Base-by-base conservation (phyloP, 2,329 filamentous ascomycete genomes). In the Magnaporthiopsis rhizophila region DNA sequence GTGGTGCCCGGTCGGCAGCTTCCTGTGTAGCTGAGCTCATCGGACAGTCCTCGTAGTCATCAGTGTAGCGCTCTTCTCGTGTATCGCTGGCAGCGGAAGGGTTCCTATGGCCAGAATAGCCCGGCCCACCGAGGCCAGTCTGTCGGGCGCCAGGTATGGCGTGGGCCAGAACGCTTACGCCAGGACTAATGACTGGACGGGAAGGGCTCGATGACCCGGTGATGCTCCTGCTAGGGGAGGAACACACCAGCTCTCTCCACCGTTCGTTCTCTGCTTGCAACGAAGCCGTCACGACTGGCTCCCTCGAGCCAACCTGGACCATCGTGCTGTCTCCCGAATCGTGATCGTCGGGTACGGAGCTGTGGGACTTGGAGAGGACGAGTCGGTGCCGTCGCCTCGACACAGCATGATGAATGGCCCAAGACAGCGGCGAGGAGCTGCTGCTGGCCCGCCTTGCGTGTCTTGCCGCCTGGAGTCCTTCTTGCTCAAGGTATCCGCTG, bases 201-300 rank as follows among this genome's bases (percentile, higher is more conserved):
- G 18, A n/a, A 9, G 21, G 45, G 21, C 61, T 60, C 13, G 62
- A 59, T 24, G 45, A 24, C n/a, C 18, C 45, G 15, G 45, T 4
- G 6, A 50, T 50, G 34, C 38, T 21, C 24, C 60, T 61, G 60
- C 67, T 67, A 59, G 61, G 67, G 11, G 67, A 62, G 8, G 63
- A 59, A n/a, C 61, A 62, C n/a, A 72, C 65, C 61, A 69, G 72
- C 0, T 28, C 63, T 34, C 65, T 69, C 71, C 71, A 74, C 9
- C n/a, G 64, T n/a, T 63, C 59, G 32, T 73, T 73, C 32, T 71
- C 66, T n/a, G 63, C 63, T 45, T 65, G 65, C 53, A 70, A 66
- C 11, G 70, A 70, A 4, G 64, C n/a, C 8, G 69, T 64, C 2
- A 72, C 61, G 0, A 66, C 62, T 0, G 69, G 66, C 3, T 50